Evolutionary conservation across 2,329 filamentous ascomycete genomes (phyloP).

Genomic region (Alternaria ventricosa): DNA sequence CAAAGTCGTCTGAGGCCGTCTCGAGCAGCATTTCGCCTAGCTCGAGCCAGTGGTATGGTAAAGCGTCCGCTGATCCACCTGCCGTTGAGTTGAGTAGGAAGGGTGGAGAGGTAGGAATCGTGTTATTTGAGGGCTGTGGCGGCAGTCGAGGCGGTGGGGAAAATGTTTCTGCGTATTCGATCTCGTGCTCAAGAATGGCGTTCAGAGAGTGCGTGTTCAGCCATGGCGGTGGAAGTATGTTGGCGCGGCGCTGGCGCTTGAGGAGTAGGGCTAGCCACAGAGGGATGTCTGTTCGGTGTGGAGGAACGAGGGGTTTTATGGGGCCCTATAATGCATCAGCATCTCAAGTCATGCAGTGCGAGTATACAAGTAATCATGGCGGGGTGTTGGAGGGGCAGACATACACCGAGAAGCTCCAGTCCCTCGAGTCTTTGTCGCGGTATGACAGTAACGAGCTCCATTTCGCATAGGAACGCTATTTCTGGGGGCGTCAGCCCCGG

Average conservation of each 20-base stretch:
- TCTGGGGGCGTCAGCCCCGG: slow-evolving; percentile 81
- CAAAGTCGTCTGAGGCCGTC: slow-evolving; percentile 82
- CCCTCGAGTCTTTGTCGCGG: slow-evolving; percentile 88
- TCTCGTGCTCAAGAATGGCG: slow-evolving; percentile 82
- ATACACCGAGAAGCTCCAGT: slow-evolving; percentile 83
- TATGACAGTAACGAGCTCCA: slow-evolving; percentile 93
- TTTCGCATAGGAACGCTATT: slow-evolving; percentile 93
- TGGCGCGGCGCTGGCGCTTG: slow-evolving; percentile 91
- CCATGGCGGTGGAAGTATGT: slow-evolving; percentile 92
- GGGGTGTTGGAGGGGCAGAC: slow-evolving; percentile 53
- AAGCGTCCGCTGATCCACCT: slow-evolving; percentile 68
- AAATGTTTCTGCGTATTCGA: slow-evolving; percentile 69
- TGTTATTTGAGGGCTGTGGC: slow-evolving; percentile 57
- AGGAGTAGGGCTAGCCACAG: slow-evolving; percentile 95
- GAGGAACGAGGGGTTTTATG: slow-evolving; percentile 78
- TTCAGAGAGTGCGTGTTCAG: slow-evolving; percentile 77
- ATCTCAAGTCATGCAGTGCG: neutral
- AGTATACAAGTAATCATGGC: slow-evolving; percentile 16
- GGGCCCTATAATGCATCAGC: slow-evolving; percentile 66
- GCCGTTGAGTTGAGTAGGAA: slow-evolving; percentile 80
- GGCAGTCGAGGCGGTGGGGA: slow-evolving; percentile 81
- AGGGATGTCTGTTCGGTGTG: slow-evolving; percentile 78
- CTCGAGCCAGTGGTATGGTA: slow-evolving; percentile 97
- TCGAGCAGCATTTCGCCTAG: slow-evolving; percentile 86
- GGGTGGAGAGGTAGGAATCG: slow-evolving; percentile 61